Evolutionary conservation across 176 grass and related monocot genomes (phyloP).

Genomic region (Triticum dicoccoides): DNA sequence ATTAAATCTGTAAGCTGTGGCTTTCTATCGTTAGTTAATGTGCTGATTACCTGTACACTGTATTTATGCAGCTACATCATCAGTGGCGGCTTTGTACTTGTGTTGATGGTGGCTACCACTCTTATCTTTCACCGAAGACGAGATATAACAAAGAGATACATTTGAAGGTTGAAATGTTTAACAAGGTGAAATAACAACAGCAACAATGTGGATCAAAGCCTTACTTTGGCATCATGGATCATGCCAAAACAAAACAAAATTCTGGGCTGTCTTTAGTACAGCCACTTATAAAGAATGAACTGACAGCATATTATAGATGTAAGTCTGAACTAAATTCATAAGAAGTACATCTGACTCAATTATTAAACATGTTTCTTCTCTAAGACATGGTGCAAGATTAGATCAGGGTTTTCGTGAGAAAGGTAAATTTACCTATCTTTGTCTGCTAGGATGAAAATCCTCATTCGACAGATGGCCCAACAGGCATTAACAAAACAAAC

Average conservation of each 20-base stretch:
- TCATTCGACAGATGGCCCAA: slow-evolving; percentile 17
- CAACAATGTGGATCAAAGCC: not conserved
- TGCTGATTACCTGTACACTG: too few species aligned
- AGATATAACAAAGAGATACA: too few species aligned
- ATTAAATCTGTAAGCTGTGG: too few species aligned
- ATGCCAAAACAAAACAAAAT: not conserved
- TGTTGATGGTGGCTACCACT: too few species aligned
- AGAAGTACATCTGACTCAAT: slow-evolving; percentile 13
- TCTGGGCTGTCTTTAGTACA: not conserved
- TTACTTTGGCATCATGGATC: not conserved
- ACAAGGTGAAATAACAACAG: too few species aligned
- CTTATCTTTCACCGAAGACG: too few species aligned
- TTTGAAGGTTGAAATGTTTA: too few species aligned
- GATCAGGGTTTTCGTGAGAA: not conserved
- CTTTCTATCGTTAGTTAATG: too few species aligned
- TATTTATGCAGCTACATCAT: too few species aligned
- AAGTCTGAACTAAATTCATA: not conserved
- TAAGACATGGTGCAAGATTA: slow-evolving; percentile 11
- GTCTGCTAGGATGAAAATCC: slow-evolving; percentile 1
- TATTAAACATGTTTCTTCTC: slow-evolving; percentile 30
- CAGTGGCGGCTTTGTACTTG: too few species aligned
- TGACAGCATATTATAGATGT: not conserved
- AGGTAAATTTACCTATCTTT: slow-evolving; percentile 14
- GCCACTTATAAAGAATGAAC: not conserved
- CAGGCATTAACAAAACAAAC: slow-evolving; percentile 16